A percentile compares a stretch with the other conserved stretches of the same genome.
Conservation (phyloP, 2,329 filamentous ascomycete genomes). For the Fusarium sacchari region DNA sequence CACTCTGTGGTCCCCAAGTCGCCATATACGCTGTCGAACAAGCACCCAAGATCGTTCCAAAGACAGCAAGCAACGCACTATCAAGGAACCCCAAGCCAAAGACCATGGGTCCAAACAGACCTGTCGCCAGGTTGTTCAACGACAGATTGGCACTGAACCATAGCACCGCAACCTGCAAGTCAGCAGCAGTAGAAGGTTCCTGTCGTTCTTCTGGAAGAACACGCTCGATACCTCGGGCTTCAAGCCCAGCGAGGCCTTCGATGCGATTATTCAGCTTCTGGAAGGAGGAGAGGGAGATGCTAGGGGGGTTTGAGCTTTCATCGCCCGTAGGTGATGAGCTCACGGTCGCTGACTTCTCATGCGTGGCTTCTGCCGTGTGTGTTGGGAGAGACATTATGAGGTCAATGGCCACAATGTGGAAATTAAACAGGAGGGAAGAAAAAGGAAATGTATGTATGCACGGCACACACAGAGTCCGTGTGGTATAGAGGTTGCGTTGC, state of each 20-base stretch:
- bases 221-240: slow-evolving; percentile 53
- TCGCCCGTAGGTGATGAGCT: slow-evolving; percentile 18
- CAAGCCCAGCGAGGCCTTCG: slow-evolving; percentile 49
- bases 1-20: slow-evolving; percentile 78
- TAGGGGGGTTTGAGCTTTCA: slow-evolving; percentile 3
- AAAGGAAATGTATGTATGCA: neutral
- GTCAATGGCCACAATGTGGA: neutral
- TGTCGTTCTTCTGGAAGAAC: slow-evolving; percentile 52
- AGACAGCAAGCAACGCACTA: slow-evolving; percentile 75
- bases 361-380: slow-evolving; percentile 17
- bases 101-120: slow-evolving; percentile 73
- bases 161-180: slow-evolving; percentile 53
- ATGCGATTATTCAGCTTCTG: slow-evolving; percentile 33
- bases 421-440: neutral
- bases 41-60: slow-evolving; percentile 80
- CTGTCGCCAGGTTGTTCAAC: slow-evolving; percentile 68
- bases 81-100: slow-evolving; percentile 79
- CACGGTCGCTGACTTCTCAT: slow-evolving; percentile 28
- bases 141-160: slow-evolving; percentile 59
- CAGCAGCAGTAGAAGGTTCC: slow-evolving; percentile 45
- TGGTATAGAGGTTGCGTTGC: slow-evolving; percentile 1
- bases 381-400: slow-evolving; percentile 1
- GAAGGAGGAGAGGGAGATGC: slow-evolving; percentile 7
- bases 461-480: slow-evolving; percentile 8
- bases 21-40: slow-evolving; percentile 80